Evolutionary conservation across 352 stramenopile genomes (phyloP).

Genomic region (Pythium scleroteichum): DNA sequence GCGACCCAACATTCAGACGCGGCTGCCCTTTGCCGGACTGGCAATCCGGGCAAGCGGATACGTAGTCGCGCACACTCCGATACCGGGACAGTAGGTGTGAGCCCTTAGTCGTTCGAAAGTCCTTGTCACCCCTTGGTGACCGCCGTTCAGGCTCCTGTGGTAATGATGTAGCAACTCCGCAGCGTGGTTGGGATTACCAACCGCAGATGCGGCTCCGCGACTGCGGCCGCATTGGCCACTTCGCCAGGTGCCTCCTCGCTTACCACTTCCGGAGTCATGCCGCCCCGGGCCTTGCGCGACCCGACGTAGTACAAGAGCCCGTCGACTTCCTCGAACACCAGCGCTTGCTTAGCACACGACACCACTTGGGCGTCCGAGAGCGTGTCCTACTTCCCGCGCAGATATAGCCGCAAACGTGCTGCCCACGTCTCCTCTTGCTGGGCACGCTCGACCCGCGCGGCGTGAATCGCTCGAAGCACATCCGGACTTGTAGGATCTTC

Average conservation of each 20-base stretch:
- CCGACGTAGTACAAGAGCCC: conserved; percentile 15
- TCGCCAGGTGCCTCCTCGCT: too few species aligned
- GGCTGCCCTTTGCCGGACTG: conserved; percentile 23
- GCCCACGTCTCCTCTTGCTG: conserved; percentile 10
- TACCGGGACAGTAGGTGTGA: conserved; percentile 20
- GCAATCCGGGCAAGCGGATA: conserved; percentile 20
- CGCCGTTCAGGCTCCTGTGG: conserved; percentile 22
- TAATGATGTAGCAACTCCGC: conserved; percentile 23
- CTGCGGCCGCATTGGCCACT: too few species aligned
- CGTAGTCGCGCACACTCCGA: conserved; percentile 5
- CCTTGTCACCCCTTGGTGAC: conserved; percentile 23
- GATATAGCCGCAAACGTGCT: neutral
- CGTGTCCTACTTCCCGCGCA: neutral
- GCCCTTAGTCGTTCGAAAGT: conserved; percentile 13
- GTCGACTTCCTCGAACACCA: conserved; percentile 14
- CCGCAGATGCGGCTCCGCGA: neutral
- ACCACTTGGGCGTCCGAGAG: neutral
- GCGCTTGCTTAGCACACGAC: neutral
- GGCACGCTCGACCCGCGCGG: too few species aligned
- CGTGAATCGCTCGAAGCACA: too few species aligned
- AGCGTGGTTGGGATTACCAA: conserved; percentile 19
- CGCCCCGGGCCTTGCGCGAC: neutral
- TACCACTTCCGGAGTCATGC: too few species aligned
- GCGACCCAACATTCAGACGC: neutral
- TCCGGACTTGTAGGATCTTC: too few species aligned